Conservation (phyloP, 2,329 filamentous ascomycete genomes). For the Magnaporthales sp. region DNA sequence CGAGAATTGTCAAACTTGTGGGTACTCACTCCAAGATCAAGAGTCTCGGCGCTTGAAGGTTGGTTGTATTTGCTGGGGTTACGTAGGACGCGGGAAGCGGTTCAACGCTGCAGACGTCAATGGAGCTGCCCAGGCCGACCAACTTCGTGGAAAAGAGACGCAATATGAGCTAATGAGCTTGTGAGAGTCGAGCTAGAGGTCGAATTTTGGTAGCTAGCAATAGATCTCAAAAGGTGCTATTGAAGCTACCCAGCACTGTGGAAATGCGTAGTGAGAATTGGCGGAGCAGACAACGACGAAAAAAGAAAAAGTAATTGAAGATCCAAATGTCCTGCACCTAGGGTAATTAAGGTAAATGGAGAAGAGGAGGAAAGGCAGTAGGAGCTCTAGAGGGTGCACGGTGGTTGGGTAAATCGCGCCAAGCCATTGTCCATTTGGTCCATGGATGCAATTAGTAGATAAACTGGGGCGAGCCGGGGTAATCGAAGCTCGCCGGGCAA, state of each 20-base stretch:
- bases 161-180: background rate
- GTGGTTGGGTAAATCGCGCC: background rate
- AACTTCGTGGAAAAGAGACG: background rate
- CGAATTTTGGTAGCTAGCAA: background rate
- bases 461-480: background rate
- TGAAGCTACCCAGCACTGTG: background rate
- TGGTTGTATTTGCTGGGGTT: background rate
- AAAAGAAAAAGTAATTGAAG: background rate
- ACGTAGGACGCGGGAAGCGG: background rate
- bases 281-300: background rate
- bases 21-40: background rate
- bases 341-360: background rate
- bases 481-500: background rate
- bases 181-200: background rate
- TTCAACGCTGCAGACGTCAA: background rate
- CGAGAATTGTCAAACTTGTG: background rate
- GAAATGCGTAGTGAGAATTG: background rate
- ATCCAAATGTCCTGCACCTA: background rate
- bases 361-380: background rate
- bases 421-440: background rate
- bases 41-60: background rate
- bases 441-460: background rate
- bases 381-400: background rate
- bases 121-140: background rate
- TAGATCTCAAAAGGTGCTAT: background rate